A percentile compares a stretch with the other conserved stretches of the same genome.
Conservation (phyloP, 352 stramenopile species). For the Phytophthora foliorum region DNA sequence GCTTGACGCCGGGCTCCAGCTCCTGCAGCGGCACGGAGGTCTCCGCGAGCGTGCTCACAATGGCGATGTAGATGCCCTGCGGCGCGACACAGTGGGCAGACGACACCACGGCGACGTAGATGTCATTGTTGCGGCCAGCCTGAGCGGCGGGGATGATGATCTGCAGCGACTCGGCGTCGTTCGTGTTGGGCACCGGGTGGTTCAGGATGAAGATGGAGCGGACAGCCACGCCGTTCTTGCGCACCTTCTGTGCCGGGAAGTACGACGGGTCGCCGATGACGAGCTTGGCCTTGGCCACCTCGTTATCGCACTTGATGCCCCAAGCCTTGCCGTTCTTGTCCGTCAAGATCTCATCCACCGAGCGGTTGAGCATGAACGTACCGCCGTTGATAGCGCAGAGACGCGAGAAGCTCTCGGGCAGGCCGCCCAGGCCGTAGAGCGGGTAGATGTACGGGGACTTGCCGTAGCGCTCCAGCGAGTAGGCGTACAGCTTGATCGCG, state of each 20-base stretch:
- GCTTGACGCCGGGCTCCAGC: constrained; percentile 94
- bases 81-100: constrained; percentile 95
- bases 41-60: constrained; percentile 98
- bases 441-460: constrained; percentile 99
- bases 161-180: constrained; percentile 97
- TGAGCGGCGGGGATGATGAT: constrained; percentile 99
- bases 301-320: constrained; percentile 93
- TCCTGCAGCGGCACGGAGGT: constrained; percentile 96
- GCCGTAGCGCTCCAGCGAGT: constrained; percentile 97
- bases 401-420: constrained; percentile 99
- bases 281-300: constrained; percentile 97
- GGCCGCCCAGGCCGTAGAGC: constrained; percentile 98
- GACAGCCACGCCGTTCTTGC: constrained; percentile 95
- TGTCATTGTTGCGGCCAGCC: constrained; percentile 96
- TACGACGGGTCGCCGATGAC: constrained; percentile 99
- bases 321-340: constrained; percentile 94
- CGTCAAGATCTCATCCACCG: constrained; percentile 95
- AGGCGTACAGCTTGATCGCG: constrained; percentile 98
- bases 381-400: constrained; percentile 99
- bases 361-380: constrained; percentile 99
- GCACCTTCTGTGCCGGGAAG: constrained; percentile 95
- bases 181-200: constrained; percentile 98
- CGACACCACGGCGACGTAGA: constrained; percentile 98
- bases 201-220: constrained; percentile 99
- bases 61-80: constrained; percentile 98